These are phyloP conservation scores for Phoma sp. DNA, from an alignment of 2,329 filamentous ascomycete genomes.

Conservation along the genomic window DNA sequence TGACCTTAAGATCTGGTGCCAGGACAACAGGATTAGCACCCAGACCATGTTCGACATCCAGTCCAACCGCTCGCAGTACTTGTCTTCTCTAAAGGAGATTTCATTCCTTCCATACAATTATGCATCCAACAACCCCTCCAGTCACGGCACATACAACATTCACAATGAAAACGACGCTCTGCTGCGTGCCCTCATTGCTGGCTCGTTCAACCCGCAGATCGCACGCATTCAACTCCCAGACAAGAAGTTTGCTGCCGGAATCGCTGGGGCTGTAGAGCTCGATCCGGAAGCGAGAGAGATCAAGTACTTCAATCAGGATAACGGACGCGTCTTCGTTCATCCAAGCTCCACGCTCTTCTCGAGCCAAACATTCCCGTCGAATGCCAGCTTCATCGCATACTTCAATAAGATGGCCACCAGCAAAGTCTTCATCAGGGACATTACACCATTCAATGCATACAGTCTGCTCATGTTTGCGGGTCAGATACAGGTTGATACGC, in stretches of 20 bases:
- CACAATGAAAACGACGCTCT: conserved; percentile 55
- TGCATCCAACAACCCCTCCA: conserved; percentile 33
- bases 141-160: conserved; percentile 52
- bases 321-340: conserved; percentile 83
- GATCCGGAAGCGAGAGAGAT: conserved; percentile 92
- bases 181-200: conserved; percentile 57
- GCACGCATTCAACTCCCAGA: conserved; percentile 92
- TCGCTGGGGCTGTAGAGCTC: conserved; percentile 87
- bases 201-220: conserved; percentile 74
- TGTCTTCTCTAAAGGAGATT: conserved; percentile 82
- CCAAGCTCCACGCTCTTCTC: conserved; percentile 87
- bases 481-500: conserved; percentile 81
- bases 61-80: conserved; percentile 84
- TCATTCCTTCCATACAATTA: conserved; percentile 69
- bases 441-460: conserved; percentile 93
- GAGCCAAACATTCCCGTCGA: conserved; percentile 75
- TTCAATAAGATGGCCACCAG: conserved; percentile 90
- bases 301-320: conserved; percentile 75
- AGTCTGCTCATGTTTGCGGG: conserved; percentile 88
- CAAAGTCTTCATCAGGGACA: conserved; percentile 89
- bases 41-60: conserved; percentile 87
- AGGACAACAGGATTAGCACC: conserved; percentile 81
- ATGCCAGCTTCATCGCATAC: conserved; percentile 82
- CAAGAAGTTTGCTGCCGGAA: conserved; percentile 88
- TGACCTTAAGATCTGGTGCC: conserved; percentile 77